These are phyloP conservation scores for Starmerella riodocensis DNA, from an alignment of 805 yeast genomes.

Conservation along the genomic window DNA sequence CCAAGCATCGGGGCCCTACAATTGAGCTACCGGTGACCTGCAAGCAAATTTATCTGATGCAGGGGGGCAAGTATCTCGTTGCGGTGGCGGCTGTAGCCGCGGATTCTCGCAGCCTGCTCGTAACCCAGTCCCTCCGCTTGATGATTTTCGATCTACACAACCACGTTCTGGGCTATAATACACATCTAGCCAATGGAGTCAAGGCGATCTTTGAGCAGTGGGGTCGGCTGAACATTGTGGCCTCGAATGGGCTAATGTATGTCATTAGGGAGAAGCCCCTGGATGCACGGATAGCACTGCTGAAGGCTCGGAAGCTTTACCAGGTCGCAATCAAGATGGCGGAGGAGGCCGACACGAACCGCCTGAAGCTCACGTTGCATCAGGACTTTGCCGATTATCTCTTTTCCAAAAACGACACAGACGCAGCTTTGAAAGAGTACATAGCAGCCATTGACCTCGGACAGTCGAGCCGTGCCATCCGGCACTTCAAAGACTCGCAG, in stretches of 20 bases:
- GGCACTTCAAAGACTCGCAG: constrained; percentile 65
- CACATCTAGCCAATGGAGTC: constrained; percentile 54
- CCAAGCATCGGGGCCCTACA: constrained; percentile 30
- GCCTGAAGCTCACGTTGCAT: constrained; percentile 23
- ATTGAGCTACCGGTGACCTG: constrained; percentile 47
- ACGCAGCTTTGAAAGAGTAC: constrained; percentile 64
- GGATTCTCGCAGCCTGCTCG: constrained; percentile 11
- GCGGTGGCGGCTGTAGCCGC: constrained; percentile 24
- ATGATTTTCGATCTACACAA: constrained; percentile 56
- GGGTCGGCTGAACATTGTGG: constrained; percentile 46
- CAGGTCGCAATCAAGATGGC: constrained; percentile 64
- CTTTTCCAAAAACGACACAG: constrained; percentile 49
- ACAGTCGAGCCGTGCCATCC: constrained; percentile 62
- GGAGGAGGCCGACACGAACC: background rate
- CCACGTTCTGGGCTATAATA: constrained; percentile 56
- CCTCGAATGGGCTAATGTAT: constrained; percentile 65
- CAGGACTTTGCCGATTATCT: constrained; percentile 59
- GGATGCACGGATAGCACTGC: constrained; percentile 52
- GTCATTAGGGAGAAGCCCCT: constrained; percentile 52
- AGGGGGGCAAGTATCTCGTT: constrained; percentile 39
- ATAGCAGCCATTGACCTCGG: constrained; percentile 43
- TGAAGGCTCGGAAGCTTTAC: constrained; percentile 57
- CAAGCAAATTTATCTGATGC: constrained; percentile 35
- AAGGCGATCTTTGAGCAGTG: constrained; percentile 44
- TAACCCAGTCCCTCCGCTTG: constrained; percentile 38